phyloP scores from a whole-genome alignment of 176 grass and related monocot species.

The Secale cereale region DNA sequence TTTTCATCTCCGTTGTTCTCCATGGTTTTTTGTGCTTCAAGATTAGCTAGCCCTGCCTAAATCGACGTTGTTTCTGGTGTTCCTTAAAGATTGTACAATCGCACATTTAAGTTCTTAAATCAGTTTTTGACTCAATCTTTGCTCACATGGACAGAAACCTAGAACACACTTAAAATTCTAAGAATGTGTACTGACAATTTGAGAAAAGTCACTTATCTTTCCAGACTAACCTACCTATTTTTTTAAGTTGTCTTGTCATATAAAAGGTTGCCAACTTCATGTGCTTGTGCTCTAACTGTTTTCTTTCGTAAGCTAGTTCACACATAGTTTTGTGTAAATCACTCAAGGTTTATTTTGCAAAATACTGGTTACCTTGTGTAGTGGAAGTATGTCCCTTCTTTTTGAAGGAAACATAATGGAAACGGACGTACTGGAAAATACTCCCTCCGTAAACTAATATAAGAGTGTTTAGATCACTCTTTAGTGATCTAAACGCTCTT shows the following conservation, averaged over 20 bases:
- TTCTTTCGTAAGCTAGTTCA: neutral
- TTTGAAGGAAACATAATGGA: neutral
- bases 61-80: neutral
- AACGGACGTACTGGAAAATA: neutral
- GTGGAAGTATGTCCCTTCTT: slow-evolving; percentile 8
- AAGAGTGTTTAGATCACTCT: no score
- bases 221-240: neutral
- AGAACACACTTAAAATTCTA: neutral
- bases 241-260: neutral
- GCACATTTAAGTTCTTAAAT: neutral
- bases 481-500: no score
- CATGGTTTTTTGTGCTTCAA: neutral
- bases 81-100: neutral
- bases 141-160: neutral
- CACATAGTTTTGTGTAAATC: no score
- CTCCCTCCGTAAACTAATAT: no score
- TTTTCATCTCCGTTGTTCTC: neutral
- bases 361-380: neutral
- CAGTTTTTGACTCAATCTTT: neutral
- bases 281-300: neutral
- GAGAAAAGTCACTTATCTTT: slow-evolving; percentile 1
- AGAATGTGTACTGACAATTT: neutral
- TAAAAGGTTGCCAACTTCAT: neutral
- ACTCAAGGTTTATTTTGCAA: no score
- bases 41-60: neutral